Conservation (phyloP, 352 stramenopile genomes). For the Phytophthora fragariae region DNA sequence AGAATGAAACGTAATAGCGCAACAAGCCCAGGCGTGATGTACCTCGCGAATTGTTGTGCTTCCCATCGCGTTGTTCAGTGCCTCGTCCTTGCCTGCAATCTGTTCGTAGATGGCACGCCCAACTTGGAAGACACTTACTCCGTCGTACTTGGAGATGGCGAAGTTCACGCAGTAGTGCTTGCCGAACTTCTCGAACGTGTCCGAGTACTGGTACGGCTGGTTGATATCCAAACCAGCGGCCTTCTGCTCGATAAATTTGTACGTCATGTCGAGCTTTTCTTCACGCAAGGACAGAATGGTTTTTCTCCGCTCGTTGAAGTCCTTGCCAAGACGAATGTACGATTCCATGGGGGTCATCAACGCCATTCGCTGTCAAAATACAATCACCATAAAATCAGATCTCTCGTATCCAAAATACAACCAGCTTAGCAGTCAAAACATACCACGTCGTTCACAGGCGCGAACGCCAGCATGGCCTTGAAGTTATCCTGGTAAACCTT, state of each 20-base stretch:
- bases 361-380: conserved; percentile 55
- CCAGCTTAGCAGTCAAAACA: conserved; percentile 4
- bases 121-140: conserved; percentile 66
- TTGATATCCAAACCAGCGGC: conserved; percentile 57
- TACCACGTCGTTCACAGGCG: conserved; percentile 78
- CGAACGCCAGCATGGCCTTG: conserved; percentile 79
- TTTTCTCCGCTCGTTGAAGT: conserved; percentile 70
- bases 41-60: conserved; percentile 68
- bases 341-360: conserved; percentile 85
- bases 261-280: conserved; percentile 83
- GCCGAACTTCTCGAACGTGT: conserved; percentile 85
- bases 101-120: conserved; percentile 77
- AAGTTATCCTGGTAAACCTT: conserved; percentile 82
- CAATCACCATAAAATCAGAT: neutral
- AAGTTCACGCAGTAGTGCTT: conserved; percentile 87
- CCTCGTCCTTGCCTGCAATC: conserved; percentile 72
- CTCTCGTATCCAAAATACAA: neutral
- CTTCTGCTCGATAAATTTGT: conserved; percentile 85
- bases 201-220: conserved; percentile 75
- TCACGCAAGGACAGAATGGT: conserved; percentile 68
- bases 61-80: conserved; percentile 61
- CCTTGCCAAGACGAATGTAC: conserved; percentile 69
- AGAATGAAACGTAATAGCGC: neutral
- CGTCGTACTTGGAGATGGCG: conserved; percentile 77
- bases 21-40: neutral